phyloP scores from a whole-genome alignment of 495 filamentous ascomycete genomes.

The Penicillium arizonense region DNA sequence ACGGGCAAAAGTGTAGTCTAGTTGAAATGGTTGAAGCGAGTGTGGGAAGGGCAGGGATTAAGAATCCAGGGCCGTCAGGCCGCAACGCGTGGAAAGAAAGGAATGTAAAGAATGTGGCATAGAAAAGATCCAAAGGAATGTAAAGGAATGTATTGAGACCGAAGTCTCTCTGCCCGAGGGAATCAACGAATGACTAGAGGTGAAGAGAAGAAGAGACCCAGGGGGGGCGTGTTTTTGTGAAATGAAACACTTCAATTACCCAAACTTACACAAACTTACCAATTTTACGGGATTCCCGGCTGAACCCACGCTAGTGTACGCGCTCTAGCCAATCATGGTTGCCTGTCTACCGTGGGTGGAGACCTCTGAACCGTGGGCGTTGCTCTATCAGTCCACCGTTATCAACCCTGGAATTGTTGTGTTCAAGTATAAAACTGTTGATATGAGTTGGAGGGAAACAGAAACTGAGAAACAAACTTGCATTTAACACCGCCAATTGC shows the following conservation, averaged over 20 bases:
- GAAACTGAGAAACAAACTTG: not conserved
- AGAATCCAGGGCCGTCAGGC: slow-evolving; percentile 24
- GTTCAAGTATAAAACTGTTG: not conserved
- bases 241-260: slow-evolving; percentile 1
- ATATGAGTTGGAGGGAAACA: not conserved
- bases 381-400: not conserved
- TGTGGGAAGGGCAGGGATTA: slow-evolving; percentile 15
- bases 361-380: not conserved
- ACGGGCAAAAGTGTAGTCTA: slow-evolving; percentile 26
- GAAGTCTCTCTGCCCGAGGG: slow-evolving; percentile 23
- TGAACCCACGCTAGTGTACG: not conserved
- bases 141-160: slow-evolving; percentile 29
- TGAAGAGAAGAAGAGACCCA: slow-evolving; percentile 23
- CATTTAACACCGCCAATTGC: not conserved
- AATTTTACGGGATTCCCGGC: no score
- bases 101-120: slow-evolving; percentile 36
- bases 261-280: not conserved
- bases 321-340: not conserved
- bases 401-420: not conserved
- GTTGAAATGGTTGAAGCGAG: slow-evolving; percentile 9
- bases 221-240: slow-evolving; percentile 5
- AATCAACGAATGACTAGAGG: slow-evolving; percentile 43
- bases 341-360: slow-evolving; percentile 4
- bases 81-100: slow-evolving; percentile 31
- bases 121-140: slow-evolving; percentile 27